Evolutionary conservation across 768 basidiomycete species (phyloP), one percentile per base, ranked within the genome.

Genomic region (Pleurotus pulmonarius): DNA sequence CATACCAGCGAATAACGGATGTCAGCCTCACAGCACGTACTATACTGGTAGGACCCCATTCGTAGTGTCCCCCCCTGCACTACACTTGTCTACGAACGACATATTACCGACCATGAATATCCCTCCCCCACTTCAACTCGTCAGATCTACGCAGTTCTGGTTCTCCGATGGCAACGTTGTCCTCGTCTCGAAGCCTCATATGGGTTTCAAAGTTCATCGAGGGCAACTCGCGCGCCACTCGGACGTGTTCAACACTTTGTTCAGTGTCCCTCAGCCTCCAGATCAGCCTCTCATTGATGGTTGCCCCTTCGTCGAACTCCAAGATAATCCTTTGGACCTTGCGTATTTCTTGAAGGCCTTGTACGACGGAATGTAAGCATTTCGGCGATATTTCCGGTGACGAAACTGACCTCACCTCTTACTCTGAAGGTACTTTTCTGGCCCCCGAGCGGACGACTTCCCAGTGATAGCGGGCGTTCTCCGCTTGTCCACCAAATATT

Each of bases 211-310:
- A 59, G 86, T 90, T 3, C 88, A 90, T 63, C 79, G 81, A 4
- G 87, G 89, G 0, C 86, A 88, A 61, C 78, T 92, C 22, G 79
- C 79, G 56, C 80, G 90, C 4, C 88, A 91, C 58, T 90, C 88
- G 0, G 89, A 90, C 40, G 75, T 91, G n/a, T 91, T 92, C 67
- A 75, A 76, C 57, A 84, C 80, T 58, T 70, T 90, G 57, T 83
- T 92, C 60, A 73, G 79, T 1, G 68, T 91, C 7, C 87, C 87
- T 3, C 84, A 83, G 58, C 86, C 86, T 1, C 52, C 67, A 29
- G 69, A 73, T 13, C 73, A 75, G 55, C 76, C 76, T 12, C 65
- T 78, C 2, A 69, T 86, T 41, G 86, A 90, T 12, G 85, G 81
- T 0, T 86, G 83, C 59, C 67, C 73, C 0, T 80, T 73, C 57